These are phyloP conservation scores for Bimuria novae-zelandiae DNA, from an alignment of 2,329 filamentous ascomycete species.

Conservation along the genomic window DNA sequence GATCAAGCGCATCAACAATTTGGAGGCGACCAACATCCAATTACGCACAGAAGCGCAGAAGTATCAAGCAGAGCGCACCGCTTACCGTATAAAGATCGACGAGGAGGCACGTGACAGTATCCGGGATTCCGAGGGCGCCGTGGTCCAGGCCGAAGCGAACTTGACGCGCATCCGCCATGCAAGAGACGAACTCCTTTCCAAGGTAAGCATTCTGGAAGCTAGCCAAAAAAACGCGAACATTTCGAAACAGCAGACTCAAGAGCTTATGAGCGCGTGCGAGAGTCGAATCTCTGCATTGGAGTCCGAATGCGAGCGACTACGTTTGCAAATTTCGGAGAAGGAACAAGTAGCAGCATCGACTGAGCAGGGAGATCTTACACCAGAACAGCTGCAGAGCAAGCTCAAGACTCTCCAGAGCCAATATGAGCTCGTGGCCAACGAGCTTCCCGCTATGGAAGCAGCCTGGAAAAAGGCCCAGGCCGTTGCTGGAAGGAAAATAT, in stretches of 20 bases:
- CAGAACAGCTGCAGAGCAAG: constrained; percentile 74
- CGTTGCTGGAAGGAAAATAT: constrained; percentile 83
- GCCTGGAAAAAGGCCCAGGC: constrained; percentile 90
- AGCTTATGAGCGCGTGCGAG: constrained; percentile 78
- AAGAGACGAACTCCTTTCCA: constrained; percentile 83
- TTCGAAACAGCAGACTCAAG: constrained; percentile 74
- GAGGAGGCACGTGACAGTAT: constrained; percentile 74
- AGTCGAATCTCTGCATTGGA: constrained; percentile 82
- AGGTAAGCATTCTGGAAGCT: constrained; percentile 77
- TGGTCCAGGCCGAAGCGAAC: constrained; percentile 81
- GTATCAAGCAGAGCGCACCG: constrained; percentile 80
- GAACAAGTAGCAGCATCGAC: constrained; percentile 32
- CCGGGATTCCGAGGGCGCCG: constrained; percentile 78
- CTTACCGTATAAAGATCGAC: constrained; percentile 80
- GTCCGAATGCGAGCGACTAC: constrained; percentile 76
- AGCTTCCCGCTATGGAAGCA: constrained; percentile 85
- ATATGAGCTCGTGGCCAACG: constrained; percentile 81
- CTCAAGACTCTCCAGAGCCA: constrained; percentile 77
- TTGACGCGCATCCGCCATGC: constrained; percentile 81
- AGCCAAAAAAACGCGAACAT: constrained; percentile 75
- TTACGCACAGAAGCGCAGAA: constrained; percentile 84
- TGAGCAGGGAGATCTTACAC: constrained; percentile 62
- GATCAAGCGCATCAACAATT: constrained; percentile 86
- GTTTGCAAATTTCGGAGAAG: constrained; percentile 58
- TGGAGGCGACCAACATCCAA: constrained; percentile 86